phyloP scores from a whole-genome alignment of 176 grass and related monocot genomes.

The Hordeum marinum region DNA sequence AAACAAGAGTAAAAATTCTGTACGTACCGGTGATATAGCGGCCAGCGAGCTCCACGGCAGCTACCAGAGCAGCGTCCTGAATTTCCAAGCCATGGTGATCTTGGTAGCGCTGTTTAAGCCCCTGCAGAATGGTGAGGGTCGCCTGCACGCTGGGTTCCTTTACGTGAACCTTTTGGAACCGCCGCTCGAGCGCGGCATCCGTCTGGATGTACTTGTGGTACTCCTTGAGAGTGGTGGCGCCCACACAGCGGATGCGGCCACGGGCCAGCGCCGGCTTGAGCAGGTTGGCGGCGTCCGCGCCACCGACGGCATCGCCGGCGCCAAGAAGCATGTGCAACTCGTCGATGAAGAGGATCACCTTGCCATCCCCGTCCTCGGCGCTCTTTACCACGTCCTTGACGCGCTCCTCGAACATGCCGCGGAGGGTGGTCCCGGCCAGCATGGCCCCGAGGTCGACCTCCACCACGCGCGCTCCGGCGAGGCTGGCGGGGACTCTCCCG shows the following conservation, averaged over 20 bases:
- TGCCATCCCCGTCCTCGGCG: neutral
- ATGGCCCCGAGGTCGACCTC: neutral
- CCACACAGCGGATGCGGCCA: neutral
- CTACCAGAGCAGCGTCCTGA: neutral
- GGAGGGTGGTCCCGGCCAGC: neutral
- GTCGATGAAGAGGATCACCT: neutral
- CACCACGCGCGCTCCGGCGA: neutral
- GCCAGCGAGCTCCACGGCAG: neutral
- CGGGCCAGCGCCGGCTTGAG: neutral
- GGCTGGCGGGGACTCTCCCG: neutral
- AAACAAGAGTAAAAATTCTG: neutral
- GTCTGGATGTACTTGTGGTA: too few relatives aligned
- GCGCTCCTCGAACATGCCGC: neutral
- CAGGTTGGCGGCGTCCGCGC: neutral
- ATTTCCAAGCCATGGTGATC: neutral
- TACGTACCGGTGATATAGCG: neutral
- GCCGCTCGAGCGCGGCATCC: neutral
- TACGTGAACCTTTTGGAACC: neutral
- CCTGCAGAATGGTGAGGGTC: neutral
- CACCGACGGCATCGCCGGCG: neutral
- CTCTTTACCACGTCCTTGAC: neutral
- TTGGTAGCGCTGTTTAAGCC: neutral
- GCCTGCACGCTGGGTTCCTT: neutral
- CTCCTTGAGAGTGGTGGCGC: neutral
- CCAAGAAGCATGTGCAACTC: neutral